These are phyloP conservation scores for Uncinocarpus reesii DNA, from an alignment of 2,329 filamentous ascomycete genomes.

Conservation along the genomic window DNA sequence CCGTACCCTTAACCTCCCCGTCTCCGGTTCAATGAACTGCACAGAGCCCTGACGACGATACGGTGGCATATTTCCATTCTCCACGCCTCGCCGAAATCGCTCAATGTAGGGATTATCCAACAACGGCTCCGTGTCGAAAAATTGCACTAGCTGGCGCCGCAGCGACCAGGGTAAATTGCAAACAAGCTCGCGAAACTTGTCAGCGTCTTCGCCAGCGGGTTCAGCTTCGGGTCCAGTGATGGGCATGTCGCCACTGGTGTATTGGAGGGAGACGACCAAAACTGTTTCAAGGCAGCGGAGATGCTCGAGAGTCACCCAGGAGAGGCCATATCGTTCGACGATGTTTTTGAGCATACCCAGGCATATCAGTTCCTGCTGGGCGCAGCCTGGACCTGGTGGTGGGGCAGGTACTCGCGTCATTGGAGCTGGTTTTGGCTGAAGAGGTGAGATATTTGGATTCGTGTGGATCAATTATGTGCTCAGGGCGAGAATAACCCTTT, in stretches of 20 bases:
- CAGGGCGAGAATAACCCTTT: no score
- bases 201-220: background rate
- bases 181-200: background rate
- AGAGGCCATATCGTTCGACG: conserved; percentile 1
- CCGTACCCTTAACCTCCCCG: background rate
- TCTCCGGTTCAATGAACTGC: conserved; percentile 7
- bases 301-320: background rate
- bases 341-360: conserved; percentile 11
- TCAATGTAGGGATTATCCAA: conserved; percentile 3
- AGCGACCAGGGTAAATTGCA: background rate
- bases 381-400: no score
- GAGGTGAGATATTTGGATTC: no score
- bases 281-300: conserved; percentile 6
- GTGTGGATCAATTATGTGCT: no score
- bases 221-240: background rate
- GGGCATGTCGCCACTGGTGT: background rate
- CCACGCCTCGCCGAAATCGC: background rate
- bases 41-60: background rate
- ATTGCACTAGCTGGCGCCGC: background rate
- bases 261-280: conserved; percentile 1
- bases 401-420: no score
- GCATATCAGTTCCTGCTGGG: conserved; percentile 9
- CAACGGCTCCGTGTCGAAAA: conserved; percentile 4
- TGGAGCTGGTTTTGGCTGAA: no score
- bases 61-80: conserved; percentile 6